phyloP scores from a whole-genome alignment of 441 rosid species.

The Erodium texanum region DNA sequence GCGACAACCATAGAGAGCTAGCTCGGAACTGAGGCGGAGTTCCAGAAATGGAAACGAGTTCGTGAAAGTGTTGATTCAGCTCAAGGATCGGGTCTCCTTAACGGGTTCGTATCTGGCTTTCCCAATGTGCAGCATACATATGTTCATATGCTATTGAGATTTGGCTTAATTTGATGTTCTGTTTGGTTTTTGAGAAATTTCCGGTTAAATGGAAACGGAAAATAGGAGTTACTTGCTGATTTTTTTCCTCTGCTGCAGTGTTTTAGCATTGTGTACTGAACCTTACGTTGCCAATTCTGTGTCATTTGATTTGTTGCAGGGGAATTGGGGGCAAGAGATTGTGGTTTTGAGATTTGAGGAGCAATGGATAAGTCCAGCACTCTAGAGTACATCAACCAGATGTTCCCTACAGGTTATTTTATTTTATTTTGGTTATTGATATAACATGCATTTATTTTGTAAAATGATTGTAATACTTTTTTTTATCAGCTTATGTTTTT shows the following conservation, averaged over 20 bases:
- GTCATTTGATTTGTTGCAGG: neutral
- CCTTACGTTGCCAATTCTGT: neutral
- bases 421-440: neutral
- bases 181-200: neutral
- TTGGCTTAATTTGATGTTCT: neutral
- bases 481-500: neutral
- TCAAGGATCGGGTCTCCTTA: neutral
- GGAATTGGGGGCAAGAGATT: neutral
- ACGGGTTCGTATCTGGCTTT: neutral
- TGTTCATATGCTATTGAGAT: neutral
- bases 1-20: neutral
- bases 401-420: conserved; percentile 87
- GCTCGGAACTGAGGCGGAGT: neutral
- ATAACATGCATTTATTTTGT: neutral
- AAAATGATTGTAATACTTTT: neutral
- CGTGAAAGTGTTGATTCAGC: neutral
- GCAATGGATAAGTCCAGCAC: conserved; percentile 87
- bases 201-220: neutral
- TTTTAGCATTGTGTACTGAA: neutral
- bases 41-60: neutral
- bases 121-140: neutral
- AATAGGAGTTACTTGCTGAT: neutral
- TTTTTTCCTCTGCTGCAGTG: neutral
- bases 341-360: neutral
- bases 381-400: conserved; percentile 92